Conservation (phyloP, 495 filamentous ascomycete species). For the Penicillium crystallinum region DNA sequence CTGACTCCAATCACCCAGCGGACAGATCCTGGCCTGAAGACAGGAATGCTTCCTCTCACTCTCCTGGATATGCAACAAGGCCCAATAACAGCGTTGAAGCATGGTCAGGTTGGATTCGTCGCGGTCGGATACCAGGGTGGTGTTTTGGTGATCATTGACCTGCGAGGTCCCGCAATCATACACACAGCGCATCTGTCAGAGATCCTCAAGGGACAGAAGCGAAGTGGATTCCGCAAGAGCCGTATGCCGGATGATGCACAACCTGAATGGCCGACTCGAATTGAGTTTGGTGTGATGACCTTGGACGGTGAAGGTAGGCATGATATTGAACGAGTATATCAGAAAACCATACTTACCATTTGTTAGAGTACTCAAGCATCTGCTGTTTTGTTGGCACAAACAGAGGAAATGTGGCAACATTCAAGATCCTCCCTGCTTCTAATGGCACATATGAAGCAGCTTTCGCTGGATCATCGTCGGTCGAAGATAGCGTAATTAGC, state of each 20-base stretch:
- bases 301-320: conserved; percentile 72
- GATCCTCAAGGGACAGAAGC: conserved; percentile 63
- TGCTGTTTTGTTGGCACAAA: conserved; percentile 88
- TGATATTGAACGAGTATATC: not conserved
- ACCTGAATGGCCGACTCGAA: conserved; percentile 65
- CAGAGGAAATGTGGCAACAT: conserved; percentile 73
- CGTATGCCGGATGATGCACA: conserved; percentile 42
- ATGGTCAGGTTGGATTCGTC: conserved; percentile 89
- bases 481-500: conserved; percentile 69
- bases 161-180: conserved; percentile 85
- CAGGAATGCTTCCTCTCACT: conserved; percentile 75
- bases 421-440: conserved; percentile 75
- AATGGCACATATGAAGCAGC: conserved; percentile 68
- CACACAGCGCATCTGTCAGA: conserved; percentile 63
- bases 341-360: conserved; percentile 15
- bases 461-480: conserved; percentile 56
- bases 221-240: conserved; percentile 57
- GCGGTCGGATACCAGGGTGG: conserved; percentile 80
- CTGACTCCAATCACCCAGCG: conserved; percentile 69
- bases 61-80: conserved; percentile 79
- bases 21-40: conserved; percentile 71
- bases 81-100: conserved; percentile 66
- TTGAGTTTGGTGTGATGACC: conserved; percentile 92
- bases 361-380: conserved; percentile 80
- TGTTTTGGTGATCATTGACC: conserved; percentile 71